phyloP scores from a whole-genome alignment of 2,329 filamentous ascomycete genomes.

The Fusarium albosuccineum region DNA sequence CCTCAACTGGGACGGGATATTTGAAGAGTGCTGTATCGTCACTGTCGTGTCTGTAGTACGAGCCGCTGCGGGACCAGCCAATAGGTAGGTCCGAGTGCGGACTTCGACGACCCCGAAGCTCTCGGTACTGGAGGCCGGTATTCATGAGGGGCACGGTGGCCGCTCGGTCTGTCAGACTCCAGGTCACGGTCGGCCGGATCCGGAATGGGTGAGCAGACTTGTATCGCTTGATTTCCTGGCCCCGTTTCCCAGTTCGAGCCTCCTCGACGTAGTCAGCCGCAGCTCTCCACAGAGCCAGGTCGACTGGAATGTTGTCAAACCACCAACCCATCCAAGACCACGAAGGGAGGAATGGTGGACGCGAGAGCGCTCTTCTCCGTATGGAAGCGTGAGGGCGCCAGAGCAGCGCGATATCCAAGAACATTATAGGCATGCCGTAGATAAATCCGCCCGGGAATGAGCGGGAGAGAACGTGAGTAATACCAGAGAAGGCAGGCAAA shows the following conservation, averaged over 20 bases:
- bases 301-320: conserved; percentile 59
- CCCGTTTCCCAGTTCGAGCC: conserved; percentile 48
- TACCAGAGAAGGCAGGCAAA: conserved; percentile 57
- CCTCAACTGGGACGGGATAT: conserved; percentile 58
- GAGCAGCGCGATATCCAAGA: conserved; percentile 59
- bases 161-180: conserved; percentile 56
- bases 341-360: conserved; percentile 56
- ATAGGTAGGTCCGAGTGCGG: conserved; percentile 50
- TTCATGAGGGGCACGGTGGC: conserved; percentile 52
- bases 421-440: conserved; percentile 62
- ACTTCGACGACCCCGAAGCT: conserved; percentile 52
- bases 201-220: conserved; percentile 55
- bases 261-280: conserved; percentile 60
- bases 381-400: conserved; percentile 61
- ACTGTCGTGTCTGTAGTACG: conserved; percentile 56
- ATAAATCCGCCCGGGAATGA: conserved; percentile 59
- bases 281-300: conserved; percentile 58
- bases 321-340: conserved; percentile 65
- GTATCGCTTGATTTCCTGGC: conserved; percentile 52
- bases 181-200: conserved; percentile 54
- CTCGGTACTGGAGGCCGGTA: conserved; percentile 56
- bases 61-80: conserved; percentile 56
- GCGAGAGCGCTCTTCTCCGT: conserved; percentile 53
- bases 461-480: conserved; percentile 57
- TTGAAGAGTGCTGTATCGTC: conserved; percentile 56